A percentile compares a stretch with the other conserved stretches of the same genome.
Conservation (phyloP, 805 yeast species). For the Suhomyces tanzawaensis region DNA sequence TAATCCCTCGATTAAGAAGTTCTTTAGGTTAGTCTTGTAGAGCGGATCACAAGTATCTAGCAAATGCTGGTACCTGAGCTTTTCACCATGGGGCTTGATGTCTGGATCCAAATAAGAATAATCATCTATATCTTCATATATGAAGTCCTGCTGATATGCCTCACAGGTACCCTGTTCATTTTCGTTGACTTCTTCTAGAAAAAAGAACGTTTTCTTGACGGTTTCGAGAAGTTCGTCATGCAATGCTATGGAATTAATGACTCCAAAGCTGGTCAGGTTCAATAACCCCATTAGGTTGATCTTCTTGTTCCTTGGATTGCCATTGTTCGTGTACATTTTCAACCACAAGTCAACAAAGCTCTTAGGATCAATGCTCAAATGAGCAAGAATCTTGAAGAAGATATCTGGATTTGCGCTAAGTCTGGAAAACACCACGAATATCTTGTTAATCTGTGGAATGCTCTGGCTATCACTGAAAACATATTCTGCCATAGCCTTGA, state of each 20-base stretch:
- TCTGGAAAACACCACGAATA: constrained; percentile 37
- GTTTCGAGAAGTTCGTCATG: constrained; percentile 7
- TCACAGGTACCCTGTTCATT: constrained; percentile 30
- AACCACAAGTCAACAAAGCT: constrained; percentile 37
- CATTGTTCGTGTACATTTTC: constrained; percentile 48
- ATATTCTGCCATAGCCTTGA: constrained; percentile 41
- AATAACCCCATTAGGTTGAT: constrained; percentile 61
- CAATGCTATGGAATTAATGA: not conserved
- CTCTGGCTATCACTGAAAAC: constrained; percentile 44
- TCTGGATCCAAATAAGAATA: constrained; percentile 40
- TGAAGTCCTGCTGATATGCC: constrained; percentile 35
- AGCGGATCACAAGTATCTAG: constrained; percentile 35
- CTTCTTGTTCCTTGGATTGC: constrained; percentile 75
- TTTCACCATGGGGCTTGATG: constrained; percentile 43
- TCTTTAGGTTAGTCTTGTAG: constrained; percentile 45
- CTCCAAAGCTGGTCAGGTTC: constrained; percentile 38
- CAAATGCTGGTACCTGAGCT: constrained; percentile 32
- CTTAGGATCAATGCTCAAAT: constrained; percentile 22
- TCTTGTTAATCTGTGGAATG: constrained; percentile 37
- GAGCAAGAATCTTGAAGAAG: constrained; percentile 33
- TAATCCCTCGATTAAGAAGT: constrained; percentile 16
- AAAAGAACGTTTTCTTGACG: constrained; percentile 35
- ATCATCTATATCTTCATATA: constrained; percentile 43
- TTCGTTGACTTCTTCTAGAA: constrained; percentile 78
- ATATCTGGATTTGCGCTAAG: constrained; percentile 32